These are phyloP conservation scores for Thielaviopsis populi DNA, from an alignment of 2,329 filamentous ascomycete species.

Conservation along the genomic window DNA sequence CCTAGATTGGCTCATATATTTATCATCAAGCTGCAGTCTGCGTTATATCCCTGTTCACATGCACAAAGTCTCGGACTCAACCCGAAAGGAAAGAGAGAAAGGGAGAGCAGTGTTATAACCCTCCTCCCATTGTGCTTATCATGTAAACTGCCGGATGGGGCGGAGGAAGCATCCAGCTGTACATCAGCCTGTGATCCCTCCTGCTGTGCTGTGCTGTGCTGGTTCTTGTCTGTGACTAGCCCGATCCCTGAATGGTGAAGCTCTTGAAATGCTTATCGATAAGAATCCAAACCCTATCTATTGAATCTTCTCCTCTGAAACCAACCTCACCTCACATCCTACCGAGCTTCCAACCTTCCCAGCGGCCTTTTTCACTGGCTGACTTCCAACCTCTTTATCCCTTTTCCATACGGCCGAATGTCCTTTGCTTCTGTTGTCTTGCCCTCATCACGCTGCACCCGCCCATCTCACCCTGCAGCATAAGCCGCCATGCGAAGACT, in stretches of 20 bases:
- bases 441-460: background rate
- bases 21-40: background rate
- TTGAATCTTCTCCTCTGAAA: background rate
- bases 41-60: background rate
- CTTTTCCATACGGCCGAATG: background rate
- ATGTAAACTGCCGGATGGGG: background rate
- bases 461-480: background rate
- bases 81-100: background rate
- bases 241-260: background rate
- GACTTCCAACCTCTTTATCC: too few species aligned
- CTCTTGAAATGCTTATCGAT: background rate
- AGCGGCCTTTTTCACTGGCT: too few species aligned
- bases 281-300: background rate
- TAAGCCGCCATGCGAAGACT: background rate
- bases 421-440: background rate
- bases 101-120: too few species aligned
- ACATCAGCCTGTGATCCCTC: background rate
- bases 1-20: background rate
- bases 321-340: background rate
- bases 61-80: background rate
- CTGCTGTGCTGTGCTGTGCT: background rate
- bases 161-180: background rate
- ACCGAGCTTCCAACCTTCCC: background rate
- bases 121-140: background rate
- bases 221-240: background rate